Evolutionary conservation across 208 protist genomes (phyloP).

Genomic region (Wallacemonas sp.): DNA sequence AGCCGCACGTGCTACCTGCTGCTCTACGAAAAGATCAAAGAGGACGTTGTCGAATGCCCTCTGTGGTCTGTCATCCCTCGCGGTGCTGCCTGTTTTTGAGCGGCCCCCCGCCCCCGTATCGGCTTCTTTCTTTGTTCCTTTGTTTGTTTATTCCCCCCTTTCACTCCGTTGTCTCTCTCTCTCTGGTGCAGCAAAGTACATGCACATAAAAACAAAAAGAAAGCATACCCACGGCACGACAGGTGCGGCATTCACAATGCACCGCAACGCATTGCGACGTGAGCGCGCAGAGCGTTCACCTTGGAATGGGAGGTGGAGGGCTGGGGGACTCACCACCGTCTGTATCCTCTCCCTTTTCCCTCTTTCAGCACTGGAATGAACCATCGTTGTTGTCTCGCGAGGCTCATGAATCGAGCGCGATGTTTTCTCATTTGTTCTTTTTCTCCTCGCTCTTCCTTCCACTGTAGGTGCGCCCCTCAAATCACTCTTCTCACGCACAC

Average conservation of each 20-base stretch:
- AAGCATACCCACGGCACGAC: background rate
- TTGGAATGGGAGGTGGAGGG: no score
- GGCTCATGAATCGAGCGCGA: background rate
- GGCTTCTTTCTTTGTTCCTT: constrained; percentile 1
- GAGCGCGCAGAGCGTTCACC: no score
- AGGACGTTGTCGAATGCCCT: constrained; percentile 42
- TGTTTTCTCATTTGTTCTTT: no score
- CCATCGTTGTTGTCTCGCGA: background rate
- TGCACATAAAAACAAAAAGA: background rate
- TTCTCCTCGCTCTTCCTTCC: no score
- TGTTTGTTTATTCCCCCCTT: background rate
- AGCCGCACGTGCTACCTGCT: constrained; percentile 51
- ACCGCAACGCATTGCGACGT: no score
- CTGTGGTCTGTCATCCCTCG: constrained; percentile 45
- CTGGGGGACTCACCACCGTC: background rate
- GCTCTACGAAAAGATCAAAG: constrained; percentile 61
- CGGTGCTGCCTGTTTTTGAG: background rate
- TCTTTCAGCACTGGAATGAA: background rate
- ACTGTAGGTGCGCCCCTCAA: no score
- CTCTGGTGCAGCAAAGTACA: background rate
- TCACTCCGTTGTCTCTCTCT: background rate
- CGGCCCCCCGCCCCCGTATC: background rate
- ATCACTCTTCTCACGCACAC: no score
- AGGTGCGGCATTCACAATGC: no score
- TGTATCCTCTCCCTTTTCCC: constrained; percentile 14